A percentile compares a stretch with the other conserved stretches of the same genome.
phyloP scores from a whole-genome alignment of 129 eudicot genomes.

The Dittrichia graveolens region DNA sequence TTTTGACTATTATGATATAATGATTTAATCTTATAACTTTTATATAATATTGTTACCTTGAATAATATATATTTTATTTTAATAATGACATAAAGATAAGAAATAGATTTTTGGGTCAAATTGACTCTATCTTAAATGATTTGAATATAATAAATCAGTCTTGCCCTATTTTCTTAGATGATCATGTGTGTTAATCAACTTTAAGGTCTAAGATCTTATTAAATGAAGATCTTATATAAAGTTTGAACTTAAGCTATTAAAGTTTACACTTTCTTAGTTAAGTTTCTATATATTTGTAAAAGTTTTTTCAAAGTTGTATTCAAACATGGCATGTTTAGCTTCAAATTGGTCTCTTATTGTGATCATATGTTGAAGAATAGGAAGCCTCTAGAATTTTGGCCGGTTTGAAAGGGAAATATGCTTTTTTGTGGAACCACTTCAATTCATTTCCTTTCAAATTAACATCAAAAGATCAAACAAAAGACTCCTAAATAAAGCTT shows the following conservation, averaged over 20 bases:
- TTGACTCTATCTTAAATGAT: no score
- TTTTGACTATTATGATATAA: slow-evolving; percentile 25
- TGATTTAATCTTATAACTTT: neutral
- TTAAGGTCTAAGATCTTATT: no score
- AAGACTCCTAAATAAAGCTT: neutral
- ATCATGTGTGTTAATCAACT: no score
- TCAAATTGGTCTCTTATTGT: slow-evolving; percentile 25
- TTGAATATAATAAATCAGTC: no score
- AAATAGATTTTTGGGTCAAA: no score
- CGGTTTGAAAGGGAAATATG: slow-evolving; percentile 38
- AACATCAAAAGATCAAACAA: neutral
- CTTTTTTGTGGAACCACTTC: slow-evolving; percentile 19
- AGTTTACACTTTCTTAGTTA: neutral
- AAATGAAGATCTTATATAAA: no score
- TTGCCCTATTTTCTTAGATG: no score
- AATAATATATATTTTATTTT: no score
- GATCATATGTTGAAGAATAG: slow-evolving; percentile 36
- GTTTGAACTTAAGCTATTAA: neutral
- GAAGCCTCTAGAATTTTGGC: slow-evolving; percentile 35
- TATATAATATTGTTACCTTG: no score
- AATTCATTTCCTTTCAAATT: no score
- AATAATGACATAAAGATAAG: no score
- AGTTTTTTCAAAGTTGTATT: slow-evolving; percentile 5
- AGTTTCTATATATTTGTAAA: neutral
- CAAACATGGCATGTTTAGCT: slow-evolving; percentile 29